Conservation (phyloP, 163 green algal genomes). For the Coccomyxa subellipsoidea region DNA sequence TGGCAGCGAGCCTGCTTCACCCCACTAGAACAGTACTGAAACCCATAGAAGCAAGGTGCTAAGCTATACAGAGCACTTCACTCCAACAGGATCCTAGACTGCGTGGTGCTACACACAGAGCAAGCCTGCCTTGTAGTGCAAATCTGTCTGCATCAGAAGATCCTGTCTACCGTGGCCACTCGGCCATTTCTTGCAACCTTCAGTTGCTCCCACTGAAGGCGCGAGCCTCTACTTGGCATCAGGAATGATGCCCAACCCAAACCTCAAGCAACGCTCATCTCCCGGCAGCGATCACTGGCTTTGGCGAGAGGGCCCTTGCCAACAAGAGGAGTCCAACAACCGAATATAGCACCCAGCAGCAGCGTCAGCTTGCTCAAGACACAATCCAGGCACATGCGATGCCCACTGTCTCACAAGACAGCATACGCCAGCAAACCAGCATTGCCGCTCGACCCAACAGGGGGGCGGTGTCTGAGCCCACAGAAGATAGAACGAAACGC, state of each 20-base stretch:
- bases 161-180: too few relatives aligned
- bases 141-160: neutral
- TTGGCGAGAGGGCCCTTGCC: neutral
- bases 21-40: neutral
- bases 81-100: neutral
- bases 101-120: neutral
- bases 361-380: neutral
- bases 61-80: neutral
- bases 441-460: neutral
- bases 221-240: neutral
- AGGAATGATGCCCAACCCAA: neutral
- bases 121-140: neutral
- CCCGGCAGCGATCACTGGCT: neutral
- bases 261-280: too few relatives aligned
- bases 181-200: neutral
- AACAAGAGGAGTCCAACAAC: too few relatives aligned
- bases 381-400: neutral
- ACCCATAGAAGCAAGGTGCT: neutral
- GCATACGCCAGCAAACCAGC: neutral
- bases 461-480: neutral
- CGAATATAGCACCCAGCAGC: too few relatives aligned
- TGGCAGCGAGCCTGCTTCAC: neutral
- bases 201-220: neutral
- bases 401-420: neutral
- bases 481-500: neutral